Percentiles rank a stretch among this genome's conserved stretches.
phyloP scores from a whole-genome alignment of 1,139 yeast species.

The Magnusiomyces magnusii region DNA sequence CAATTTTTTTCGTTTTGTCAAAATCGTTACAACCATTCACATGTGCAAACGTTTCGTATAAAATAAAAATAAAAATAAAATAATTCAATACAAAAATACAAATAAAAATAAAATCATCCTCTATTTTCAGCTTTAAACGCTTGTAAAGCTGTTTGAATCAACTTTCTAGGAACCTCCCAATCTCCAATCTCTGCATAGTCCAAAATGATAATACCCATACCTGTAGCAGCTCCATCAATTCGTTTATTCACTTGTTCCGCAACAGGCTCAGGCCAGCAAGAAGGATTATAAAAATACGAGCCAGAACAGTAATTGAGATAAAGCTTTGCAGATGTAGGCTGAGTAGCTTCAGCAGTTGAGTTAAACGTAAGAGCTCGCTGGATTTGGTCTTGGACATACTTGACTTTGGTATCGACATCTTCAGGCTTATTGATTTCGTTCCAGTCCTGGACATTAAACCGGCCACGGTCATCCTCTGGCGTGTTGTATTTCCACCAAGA shows the following conservation, averaged over 20 bases:
- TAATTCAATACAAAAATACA: background rate
- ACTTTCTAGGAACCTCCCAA: conserved; percentile 49
- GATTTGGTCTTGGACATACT: conserved; percentile 50
- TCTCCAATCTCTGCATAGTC: conserved; percentile 60
- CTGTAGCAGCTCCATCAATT: conserved; percentile 35
- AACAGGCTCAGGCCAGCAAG: conserved; percentile 69
- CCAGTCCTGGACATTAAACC: conserved; percentile 63
- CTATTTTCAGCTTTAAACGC: background rate
- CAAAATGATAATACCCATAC: conserved; percentile 49
- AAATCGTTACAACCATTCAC: too few relatives aligned
- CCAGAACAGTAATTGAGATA: conserved; percentile 71
- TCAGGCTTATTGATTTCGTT: conserved; percentile 51
- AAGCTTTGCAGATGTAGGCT: conserved; percentile 43
- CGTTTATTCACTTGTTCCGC: conserved; percentile 44
- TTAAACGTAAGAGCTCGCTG: conserved; percentile 49
- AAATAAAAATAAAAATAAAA: too few relatives aligned
- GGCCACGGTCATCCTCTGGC: conserved; percentile 56
- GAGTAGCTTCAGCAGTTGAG: conserved; percentile 28
- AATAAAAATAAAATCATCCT: too few relatives aligned
- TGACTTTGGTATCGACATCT: conserved; percentile 52
- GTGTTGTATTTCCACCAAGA: conserved; percentile 62
- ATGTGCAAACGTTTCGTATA: background rate
- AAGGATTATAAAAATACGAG: conserved; percentile 60
- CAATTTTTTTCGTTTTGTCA: too few relatives aligned
- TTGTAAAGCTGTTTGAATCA: conserved; percentile 32